These are phyloP conservation scores for Aphanomyces stellatus DNA, from an alignment of 352 stramenopile genomes.

Conservation along the genomic window DNA sequence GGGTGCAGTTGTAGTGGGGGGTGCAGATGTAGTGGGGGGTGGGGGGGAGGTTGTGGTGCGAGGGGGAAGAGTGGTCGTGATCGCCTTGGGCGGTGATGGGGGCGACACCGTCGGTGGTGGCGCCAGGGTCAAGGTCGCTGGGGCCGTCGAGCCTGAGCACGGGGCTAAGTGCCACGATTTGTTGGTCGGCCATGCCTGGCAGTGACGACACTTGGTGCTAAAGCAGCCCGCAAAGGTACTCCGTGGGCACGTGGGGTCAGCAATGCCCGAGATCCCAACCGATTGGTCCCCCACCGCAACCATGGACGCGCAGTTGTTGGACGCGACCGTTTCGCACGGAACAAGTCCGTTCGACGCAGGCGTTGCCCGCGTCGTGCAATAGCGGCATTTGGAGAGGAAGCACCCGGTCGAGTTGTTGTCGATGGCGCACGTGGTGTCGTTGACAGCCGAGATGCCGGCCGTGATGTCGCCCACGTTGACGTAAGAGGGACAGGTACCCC, in stretches of 20 bases:
- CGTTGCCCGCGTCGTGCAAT: neutral
- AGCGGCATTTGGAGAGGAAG: neutral
- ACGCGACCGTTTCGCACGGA: neutral
- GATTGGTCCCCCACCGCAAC: conserved; percentile 8
- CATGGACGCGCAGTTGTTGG: neutral
- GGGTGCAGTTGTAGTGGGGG: too few relatives aligned
- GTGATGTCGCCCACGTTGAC: neutral
- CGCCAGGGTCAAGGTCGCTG: neutral
- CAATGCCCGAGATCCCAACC: conserved; percentile 1
- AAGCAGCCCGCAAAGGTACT: conserved; percentile 21
- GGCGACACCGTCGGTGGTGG: neutral
- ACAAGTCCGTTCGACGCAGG: neutral
- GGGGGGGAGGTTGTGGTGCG: neutral
- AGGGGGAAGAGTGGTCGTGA: neutral
- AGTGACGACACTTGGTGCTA: conserved; percentile 20
- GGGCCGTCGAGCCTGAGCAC: too few relatives aligned
- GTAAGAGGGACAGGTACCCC: neutral
- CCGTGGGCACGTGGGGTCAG: conserved; percentile 12
- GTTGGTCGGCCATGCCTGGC: conserved; percentile 19
- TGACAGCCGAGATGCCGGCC: conserved; percentile 3
- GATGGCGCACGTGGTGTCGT: neutral
- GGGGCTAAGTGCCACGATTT: neutral
- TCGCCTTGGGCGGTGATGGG: neutral
- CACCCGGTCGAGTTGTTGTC: neutral
- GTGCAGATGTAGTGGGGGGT: too few relatives aligned